Base-by-base conservation (phyloP, 78 protist species). In the Dictyostelium firmibasis region DNA sequence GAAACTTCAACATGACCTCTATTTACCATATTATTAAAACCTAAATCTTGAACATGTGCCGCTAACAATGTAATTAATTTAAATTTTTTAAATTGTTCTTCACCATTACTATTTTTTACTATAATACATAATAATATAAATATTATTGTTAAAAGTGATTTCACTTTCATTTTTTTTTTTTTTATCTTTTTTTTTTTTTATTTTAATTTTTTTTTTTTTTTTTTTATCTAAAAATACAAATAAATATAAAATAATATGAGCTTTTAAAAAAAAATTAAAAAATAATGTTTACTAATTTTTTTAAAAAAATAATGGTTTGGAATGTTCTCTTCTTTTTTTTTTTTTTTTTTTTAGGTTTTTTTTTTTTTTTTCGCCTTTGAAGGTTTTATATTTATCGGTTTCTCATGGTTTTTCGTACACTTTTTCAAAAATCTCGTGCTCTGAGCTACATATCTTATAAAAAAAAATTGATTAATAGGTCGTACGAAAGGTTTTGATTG, bases 11-110 rank as follows among this genome's bases (percentile, higher is more conserved):
- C 33, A 25, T 67, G 75, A 7, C 75, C 75, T 67, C 18, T 25
- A 67, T 67, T 67, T 11, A 67, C 75, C 75, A 67, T 67, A 67
- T 67, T 67, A 67, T 67, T 67, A 67, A 75, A 75, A 20, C 81
- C 41, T 7, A 75, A 33, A 75, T 75, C 41, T 75, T 36, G 41
- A 33, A 35, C 27, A 35, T 75, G 47, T 20, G 47, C 57, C 1
- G 81, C 47, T 35, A 35, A 35, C 20, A 75, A 36, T 35, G 81
- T 75, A 35, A 75, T 75, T 75, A 75, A 75, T 75, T 35, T 75
- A 75, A 67, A 67, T 27, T 25, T 27, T 11, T 67, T 67, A 7
- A 4, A 3, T 27, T 0, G 14, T 64, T 64, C 74, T 27, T 62
- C 72, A 7, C 35, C 35, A 67, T 57, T 57, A 20, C 27, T 20